Percentiles rank a stretch among this genome's conserved stretches.
phyloP scores from a whole-genome alignment of 2,329 filamentous ascomycete species.

The Cryphonectria radicalis region DNA sequence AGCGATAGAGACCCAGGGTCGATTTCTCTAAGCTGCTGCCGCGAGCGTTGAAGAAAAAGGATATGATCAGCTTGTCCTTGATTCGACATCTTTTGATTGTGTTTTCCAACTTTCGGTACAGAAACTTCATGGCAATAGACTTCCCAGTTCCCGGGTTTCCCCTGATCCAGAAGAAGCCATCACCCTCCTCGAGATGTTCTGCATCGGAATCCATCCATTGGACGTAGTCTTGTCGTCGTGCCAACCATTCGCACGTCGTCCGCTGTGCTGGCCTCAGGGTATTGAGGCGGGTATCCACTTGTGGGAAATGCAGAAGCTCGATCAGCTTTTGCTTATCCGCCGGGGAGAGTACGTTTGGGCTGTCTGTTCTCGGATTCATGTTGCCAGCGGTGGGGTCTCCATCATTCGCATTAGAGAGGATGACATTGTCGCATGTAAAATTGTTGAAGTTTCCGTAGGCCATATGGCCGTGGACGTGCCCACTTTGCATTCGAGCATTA shows the following conservation, averaged over 20 bases:
- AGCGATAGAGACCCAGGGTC: slow-evolving; percentile 53
- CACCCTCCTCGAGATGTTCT: slow-evolving; percentile 35
- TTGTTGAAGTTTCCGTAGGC: background rate
- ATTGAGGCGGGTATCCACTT: slow-evolving; percentile 43
- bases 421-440: too few relatives aligned
- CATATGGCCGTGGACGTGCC: background rate
- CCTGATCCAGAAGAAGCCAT: slow-evolving; percentile 52
- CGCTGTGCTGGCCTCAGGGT: slow-evolving; percentile 43
- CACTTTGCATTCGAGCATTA: background rate
- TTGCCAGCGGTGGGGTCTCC: background rate
- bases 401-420: background rate
- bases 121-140: slow-evolving; percentile 52
- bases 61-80: slow-evolving; percentile 36
- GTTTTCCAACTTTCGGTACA: slow-evolving; percentile 23
- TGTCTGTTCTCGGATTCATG: background rate
- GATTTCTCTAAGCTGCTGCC: slow-evolving; percentile 50
- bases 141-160: slow-evolving; percentile 53
- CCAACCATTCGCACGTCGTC: slow-evolving; percentile 48
- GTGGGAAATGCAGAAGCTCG: slow-evolving; percentile 42
- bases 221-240: slow-evolving; percentile 39
- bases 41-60: slow-evolving; percentile 56
- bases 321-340: slow-evolving; percentile 32
- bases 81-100: slow-evolving; percentile 21
- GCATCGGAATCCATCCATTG: slow-evolving; percentile 41
- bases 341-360: background rate